Percentiles rank a stretch among this genome's conserved stretches.
These are phyloP conservation scores for Moesziomyces parantarcticus DNA, from an alignment of 1,284 basidiomycete species.

Conservation along the genomic window DNA sequence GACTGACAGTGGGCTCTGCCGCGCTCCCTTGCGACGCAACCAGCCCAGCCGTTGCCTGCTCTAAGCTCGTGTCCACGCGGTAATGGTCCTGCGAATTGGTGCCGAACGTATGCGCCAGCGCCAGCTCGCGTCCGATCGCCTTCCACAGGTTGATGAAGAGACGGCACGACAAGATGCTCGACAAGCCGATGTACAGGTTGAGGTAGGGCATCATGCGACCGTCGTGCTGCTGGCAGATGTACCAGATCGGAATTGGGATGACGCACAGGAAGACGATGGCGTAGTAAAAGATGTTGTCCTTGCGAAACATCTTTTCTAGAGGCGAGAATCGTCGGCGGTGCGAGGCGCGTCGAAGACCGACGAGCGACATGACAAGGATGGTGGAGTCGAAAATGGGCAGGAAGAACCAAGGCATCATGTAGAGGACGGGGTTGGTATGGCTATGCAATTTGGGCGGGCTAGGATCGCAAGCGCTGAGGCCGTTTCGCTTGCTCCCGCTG, in stretches of 20 bases:
- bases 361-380: constrained; percentile 38
- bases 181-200: constrained; percentile 45
- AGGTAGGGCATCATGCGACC: constrained; percentile 49
- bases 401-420: constrained; percentile 48
- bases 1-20: constrained; percentile 2
- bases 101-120: constrained; percentile 40
- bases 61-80: constrained; percentile 28
- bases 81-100: constrained; percentile 32
- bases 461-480: constrained; percentile 43
- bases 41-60: constrained; percentile 24
- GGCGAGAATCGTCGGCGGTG: constrained; percentile 39
- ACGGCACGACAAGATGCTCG: constrained; percentile 44
- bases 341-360: constrained; percentile 37
- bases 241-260: constrained; percentile 48
- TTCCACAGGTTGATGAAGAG: constrained; percentile 53
- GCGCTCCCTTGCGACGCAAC: constrained; percentile 17
- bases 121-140: constrained; percentile 46
- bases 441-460: constrained; percentile 14
- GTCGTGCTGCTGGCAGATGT: constrained; percentile 30
- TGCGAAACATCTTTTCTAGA: constrained; percentile 44
- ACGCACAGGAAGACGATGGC: constrained; percentile 43
- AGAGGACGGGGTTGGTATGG: constrained; percentile 25
- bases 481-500: constrained; percentile 40
- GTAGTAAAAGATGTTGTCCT: constrained; percentile 52
- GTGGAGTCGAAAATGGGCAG: constrained; percentile 50